Base-by-base conservation (phyloP, 441 rosid genomes). In the Eutrema salsugineum region DNA sequence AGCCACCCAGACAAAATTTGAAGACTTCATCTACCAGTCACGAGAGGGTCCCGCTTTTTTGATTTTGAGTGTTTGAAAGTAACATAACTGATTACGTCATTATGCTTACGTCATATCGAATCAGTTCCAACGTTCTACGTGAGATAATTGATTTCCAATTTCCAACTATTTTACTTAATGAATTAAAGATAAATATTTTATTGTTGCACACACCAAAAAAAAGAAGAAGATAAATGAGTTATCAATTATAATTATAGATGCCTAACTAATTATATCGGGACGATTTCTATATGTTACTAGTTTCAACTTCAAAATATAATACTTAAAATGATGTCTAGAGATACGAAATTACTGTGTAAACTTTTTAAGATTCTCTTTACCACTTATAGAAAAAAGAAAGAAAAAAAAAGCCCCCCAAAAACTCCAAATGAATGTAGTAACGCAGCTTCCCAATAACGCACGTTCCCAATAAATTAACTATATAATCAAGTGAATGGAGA, bases 1-100 rank as follows among this genome's bases (percentile, higher is more conserved):
- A 17, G 49, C 12, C 7, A 70, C 14, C n/a, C 0, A 15, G n/a
- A 72, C 44, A 56, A 57, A 57, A 48, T 4, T 24, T 10, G 16
- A 38, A 56, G 71, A 32, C 60, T 57, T 65, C 27, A 16, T n/a
- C 11, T 19, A 19, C n/a, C n/a, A n/a, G n/a, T n/a, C 8, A 32
- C 9, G 14, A 17, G 24, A 14, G 56, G 57, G 49, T 35, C 63
- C 63, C 27, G 15, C 50, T 42, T 59, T n/a, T n/a, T n/a, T n/a
- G n/a, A n/a, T n/a, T n/a, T 12, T 15, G 33, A 49, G n/a, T 54
- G 14, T 8, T 2, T 19, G 67, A 66, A 72, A 58, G 20, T 66
- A 63, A 66, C 63, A 33, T 50, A 67, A 35, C 27, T 3, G 32
- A 60, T 51, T 22, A 67, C 78, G 73, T 74, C 73, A 74, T 11